Percentiles rank a stretch among this genome's conserved stretches.
These are phyloP conservation scores for Theileria sp. DNA, from an alignment of 169 alveolate species.

Conservation along the genomic window DNA sequence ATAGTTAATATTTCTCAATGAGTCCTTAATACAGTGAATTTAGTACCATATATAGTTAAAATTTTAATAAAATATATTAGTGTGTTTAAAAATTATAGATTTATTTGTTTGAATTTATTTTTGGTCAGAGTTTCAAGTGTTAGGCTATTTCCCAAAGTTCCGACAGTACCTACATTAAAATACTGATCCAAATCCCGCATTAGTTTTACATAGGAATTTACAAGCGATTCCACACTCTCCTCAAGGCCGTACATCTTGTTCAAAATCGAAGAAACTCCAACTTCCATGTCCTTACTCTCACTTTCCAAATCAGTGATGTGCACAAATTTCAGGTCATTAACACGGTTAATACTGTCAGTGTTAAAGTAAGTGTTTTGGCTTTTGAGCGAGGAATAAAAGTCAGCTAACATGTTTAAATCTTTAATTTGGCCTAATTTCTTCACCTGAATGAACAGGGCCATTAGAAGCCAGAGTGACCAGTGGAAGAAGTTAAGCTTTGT, in stretches of 20 bases:
- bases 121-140: neutral
- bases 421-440: neutral
- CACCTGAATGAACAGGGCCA: neutral
- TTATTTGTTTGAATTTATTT: neutral
- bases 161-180: neutral
- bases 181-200: neutral
- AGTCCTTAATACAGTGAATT: too few species aligned
- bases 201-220: neutral
- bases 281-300: neutral
- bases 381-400: neutral
- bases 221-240: neutral
- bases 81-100: neutral
- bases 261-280: neutral
- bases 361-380: neutral
- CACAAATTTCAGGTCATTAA: neutral
- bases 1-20: too few species aligned
- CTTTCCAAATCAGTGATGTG: slow-evolving; percentile 8
- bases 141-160: neutral
- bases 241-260: neutral
- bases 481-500: slow-evolving; percentile 10
- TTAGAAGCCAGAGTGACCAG: slow-evolving; percentile 5
- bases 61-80: neutral
- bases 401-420: neutral
- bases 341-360: neutral
- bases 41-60: too few species aligned